Evolutionary conservation across 1,139 yeast species (phyloP), one percentile per base, ranked within the genome.

Genomic region (Pneumocystis canis): DNA sequence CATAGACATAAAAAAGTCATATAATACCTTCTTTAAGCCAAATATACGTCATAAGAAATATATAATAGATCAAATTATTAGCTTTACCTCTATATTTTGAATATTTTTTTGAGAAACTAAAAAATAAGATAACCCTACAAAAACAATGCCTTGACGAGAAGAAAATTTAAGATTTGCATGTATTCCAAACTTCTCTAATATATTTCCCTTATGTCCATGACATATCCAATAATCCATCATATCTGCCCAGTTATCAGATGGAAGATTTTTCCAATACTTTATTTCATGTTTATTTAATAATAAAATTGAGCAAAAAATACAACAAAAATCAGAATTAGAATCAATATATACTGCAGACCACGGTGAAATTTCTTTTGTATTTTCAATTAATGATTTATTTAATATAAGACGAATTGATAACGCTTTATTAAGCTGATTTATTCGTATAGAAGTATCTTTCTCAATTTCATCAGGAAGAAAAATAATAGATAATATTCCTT

Each of bases 211-310:
- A 11, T 71, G 89, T 89, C 60, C 58, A 72, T 92, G 97, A 71
- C 98, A 92, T 72, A 92, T 97, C 98, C 98, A 92, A 68, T 86
- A 87, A 66, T 92, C 97, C 96, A 92, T 87, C 80, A 92, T 77
- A 71, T 92, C 98, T 14, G 87, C 82, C 98, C 98, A 92, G 63
- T 83, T 78, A 69, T 89, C 97, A 0, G 95, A 86, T 0, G 98
- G 98, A 84, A 90, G 80, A 59, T 88, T 87, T 61, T 71, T 72
- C 74, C 74, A 73, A 47, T 47, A 28, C 11, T 47, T 47, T 47
- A 47, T 47, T 47, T 47, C n/a, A 47, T 47, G 6, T 47, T 47
- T 47, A 47, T 11, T 47, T 7, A 47, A 47, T 20, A 47, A 25
- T 9, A 25, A 9, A 25, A n/a, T 9, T 7, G 14, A 47, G 25